Base-by-base conservation (phyloP, 805 yeast genomes). In the Candida loeiensis region DNA sequence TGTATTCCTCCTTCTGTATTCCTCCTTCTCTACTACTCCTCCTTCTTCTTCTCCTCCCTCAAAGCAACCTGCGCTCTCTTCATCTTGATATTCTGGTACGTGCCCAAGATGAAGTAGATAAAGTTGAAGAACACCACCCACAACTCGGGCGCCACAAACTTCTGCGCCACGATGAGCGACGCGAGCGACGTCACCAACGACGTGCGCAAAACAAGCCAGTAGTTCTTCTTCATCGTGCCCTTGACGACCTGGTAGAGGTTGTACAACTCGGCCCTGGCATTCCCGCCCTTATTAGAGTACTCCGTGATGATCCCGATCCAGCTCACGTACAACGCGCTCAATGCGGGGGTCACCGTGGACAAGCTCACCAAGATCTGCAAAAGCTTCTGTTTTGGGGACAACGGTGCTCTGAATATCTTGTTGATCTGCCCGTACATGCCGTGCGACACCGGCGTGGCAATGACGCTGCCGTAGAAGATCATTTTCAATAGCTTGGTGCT, bases 81-180 rank as follows among this genome's bases (percentile, higher is more conserved):
- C 46, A 80, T 62, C 54, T 69, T 63, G 4, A 78, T 71, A 51
- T 81, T 81, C 49, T 80, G 83, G 40, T 70, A 68, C 1, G 86
- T 80, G 1, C 85, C 85, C 41, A 80, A 59, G 4, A 80, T 53
- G 47, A 80, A 80, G 50, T 73, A 79, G 16, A 80, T 74, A 22
- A 76, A 46, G 47, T 73, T 74, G 60, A 79, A 79, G 54, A 79
- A 80, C 2, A 77, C 77, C 8, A 77, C 80, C 88, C 88, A 81
- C 21, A 73, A 60, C 49, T 79, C 77, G 1, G 82, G 81, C 6
- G 69, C 64, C 9, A 81, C 48, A 45, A 68, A 77, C 37, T 64
- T 73, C 53, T 81, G 88, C 4, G 85, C 84, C 21, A 78, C 43
- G 1, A 72, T 49, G 51, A 79, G 58, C 4, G 79, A 71, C 2